Percentiles rank a stretch among this genome's conserved stretches.
phyloP scores from a whole-genome alignment of 257 asterid genomes.

The Solanum chilense region DNA sequence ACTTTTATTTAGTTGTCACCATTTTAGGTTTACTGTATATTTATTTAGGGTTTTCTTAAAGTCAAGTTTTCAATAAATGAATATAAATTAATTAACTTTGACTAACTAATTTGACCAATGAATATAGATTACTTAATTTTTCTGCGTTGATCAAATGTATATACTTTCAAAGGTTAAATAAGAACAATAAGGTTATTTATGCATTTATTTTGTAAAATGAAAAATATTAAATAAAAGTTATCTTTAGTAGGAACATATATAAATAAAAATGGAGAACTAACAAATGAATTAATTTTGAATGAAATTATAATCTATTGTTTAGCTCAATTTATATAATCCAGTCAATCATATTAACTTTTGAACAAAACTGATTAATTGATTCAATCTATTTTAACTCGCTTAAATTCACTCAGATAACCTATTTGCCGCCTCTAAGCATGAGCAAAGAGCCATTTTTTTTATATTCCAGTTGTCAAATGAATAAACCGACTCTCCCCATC shows the following conservation, averaged over 20 bases:
- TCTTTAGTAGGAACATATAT: no score
- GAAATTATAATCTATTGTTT: not conserved
- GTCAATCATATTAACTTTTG: not conserved
- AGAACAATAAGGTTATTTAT: no score
- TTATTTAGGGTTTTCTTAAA: no score
- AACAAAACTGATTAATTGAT: not conserved
- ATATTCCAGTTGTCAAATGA: not conserved
- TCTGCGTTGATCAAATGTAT: no score
- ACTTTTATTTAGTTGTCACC: no score
- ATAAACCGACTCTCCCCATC: not conserved
- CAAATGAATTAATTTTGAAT: not conserved
- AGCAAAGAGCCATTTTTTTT: not conserved
- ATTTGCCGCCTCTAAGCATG: not conserved
- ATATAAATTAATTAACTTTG: not conserved
- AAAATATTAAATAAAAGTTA: no score
- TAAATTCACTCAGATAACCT: not conserved
- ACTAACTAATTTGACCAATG: not conserved
- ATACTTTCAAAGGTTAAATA: not conserved
- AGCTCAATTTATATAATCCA: not conserved
- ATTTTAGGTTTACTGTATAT: no score
- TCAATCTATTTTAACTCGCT: not conserved
- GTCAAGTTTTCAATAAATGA: no score
- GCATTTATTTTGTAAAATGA: not conserved
- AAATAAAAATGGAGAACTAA: not conserved
- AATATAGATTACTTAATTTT: no score